Conservation (phyloP, 164 flowering plant species). For the Buxus sempervirens region DNA sequence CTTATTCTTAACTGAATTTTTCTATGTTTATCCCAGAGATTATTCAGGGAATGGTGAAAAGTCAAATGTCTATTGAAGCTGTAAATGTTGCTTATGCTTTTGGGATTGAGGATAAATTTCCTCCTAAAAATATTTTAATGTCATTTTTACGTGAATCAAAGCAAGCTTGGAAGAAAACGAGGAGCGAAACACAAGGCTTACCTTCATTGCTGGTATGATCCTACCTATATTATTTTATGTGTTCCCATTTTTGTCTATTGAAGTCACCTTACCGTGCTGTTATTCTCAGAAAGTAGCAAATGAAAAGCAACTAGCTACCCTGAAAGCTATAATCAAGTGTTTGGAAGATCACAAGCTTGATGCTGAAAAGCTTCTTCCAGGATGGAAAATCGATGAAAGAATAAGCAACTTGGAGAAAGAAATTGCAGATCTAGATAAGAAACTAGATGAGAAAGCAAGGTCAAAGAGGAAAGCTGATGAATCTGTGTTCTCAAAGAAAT, state of each 20-base stretch:
- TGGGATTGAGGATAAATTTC: conserved; percentile 43
- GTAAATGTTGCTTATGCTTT: conserved; percentile 33
- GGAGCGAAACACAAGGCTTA: conserved; percentile 23
- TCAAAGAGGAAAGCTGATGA: conserved; percentile 37
- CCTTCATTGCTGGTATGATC: conserved; percentile 27
- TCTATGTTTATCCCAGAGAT: conserved; percentile 29
- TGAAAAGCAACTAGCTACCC: conserved; percentile 36
- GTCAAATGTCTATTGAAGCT: conserved; percentile 38
- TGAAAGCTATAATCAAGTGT: conserved; percentile 35
- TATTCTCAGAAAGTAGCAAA: conserved; percentile 37
- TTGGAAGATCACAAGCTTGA: conserved; percentile 39
- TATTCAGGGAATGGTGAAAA: conserved; percentile 36
- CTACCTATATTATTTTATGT: neutral
- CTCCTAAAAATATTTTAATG: conserved; percentile 30
- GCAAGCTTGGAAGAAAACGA: conserved; percentile 27
- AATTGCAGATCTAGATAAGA: conserved; percentile 22
- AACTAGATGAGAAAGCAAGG: conserved; percentile 15
- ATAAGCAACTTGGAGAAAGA: conserved; percentile 38
- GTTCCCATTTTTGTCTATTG: neutral
- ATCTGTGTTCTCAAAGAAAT: conserved; percentile 18
- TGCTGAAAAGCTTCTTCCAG: conserved; percentile 26
- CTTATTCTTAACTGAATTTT: neutral
- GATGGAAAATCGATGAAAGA: conserved; percentile 34
- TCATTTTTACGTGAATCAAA: conserved; percentile 30
- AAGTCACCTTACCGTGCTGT: conserved; percentile 3